Percentiles rank a stretch among this genome's conserved stretches.
Evolutionary conservation across 1,139 yeast species (phyloP).

Genomic region (Lipomyces yarrowii): DNA sequence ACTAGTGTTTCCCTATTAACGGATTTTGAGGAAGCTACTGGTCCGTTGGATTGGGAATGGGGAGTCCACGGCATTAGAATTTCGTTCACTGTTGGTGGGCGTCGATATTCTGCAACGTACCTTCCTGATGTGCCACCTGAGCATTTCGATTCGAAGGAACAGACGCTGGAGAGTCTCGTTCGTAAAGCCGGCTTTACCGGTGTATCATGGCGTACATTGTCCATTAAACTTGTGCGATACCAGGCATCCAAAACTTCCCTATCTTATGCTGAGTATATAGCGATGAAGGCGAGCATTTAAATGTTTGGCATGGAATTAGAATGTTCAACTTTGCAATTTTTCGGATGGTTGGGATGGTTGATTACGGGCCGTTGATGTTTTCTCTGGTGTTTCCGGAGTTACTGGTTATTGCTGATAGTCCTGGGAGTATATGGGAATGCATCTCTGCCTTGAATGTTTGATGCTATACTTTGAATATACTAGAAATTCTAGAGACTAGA

Average conservation of each 20-base stretch:
- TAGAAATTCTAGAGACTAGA: not conserved
- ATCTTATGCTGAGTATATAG: constrained; percentile 39
- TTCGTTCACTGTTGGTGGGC: constrained; percentile 45
- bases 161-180: constrained; percentile 71
- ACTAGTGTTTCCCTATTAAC: constrained; percentile 63
- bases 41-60: constrained; percentile 71
- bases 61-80: constrained; percentile 84
- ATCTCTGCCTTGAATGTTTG: not conserved
- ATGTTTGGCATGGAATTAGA: not conserved
- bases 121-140: constrained; percentile 91
- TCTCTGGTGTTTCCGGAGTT: not conserved
- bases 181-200: constrained; percentile 63
- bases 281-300: constrained; percentile 7
- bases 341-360: not conserved
- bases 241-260: constrained; percentile 40
- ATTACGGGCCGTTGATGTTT: not conserved
- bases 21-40: constrained; percentile 56
- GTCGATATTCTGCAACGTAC: constrained; percentile 66
- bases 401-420: not conserved
- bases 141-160: constrained; percentile 76
- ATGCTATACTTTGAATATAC: not conserved
- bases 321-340: not conserved
- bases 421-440: not conserved
- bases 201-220: constrained; percentile 32
- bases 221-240: constrained; percentile 42